phyloP scores from a whole-genome alignment of 768 basidiomycete genomes.

The Leccinum disarticulatum region DNA sequence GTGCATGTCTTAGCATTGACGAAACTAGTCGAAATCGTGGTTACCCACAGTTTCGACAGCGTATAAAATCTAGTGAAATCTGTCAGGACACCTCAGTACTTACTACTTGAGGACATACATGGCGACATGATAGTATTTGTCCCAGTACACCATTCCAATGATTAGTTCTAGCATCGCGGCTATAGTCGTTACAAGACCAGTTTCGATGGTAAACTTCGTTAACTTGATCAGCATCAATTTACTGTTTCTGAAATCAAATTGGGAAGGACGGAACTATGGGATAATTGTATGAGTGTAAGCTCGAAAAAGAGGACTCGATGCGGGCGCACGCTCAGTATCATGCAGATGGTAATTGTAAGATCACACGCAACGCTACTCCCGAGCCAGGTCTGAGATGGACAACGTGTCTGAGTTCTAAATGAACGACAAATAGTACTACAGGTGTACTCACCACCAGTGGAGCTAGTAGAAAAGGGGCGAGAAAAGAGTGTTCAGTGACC shows the following conservation, averaged over 20 bases:
- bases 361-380: too few relatives aligned
- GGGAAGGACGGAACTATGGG: too few relatives aligned
- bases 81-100: too few relatives aligned
- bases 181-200: conserved; percentile 21
- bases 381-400: too few relatives aligned
- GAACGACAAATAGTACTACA: not conserved
- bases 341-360: too few relatives aligned
- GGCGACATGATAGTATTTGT: conserved; percentile 14
- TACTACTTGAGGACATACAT: conserved; percentile 11
- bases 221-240: too few relatives aligned
- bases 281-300: too few relatives aligned
- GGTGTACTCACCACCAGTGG: not conserved
- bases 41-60: not conserved
- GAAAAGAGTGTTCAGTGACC: too few relatives aligned
- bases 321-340: too few relatives aligned
- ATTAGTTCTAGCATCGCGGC: conserved; percentile 21
- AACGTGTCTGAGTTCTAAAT: not conserved
- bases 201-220: conserved; percentile 26
- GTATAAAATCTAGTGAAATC: not conserved
- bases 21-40: not conserved
- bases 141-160: not conserved
- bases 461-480: too few relatives aligned
- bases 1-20: not conserved
- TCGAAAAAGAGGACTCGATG: too few relatives aligned
- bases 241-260: too few relatives aligned